Evolutionary conservation across 495 filamentous ascomycete genomes (phyloP), one percentile per base, ranked within the genome.

Genomic region (Halenospora varia): DNA sequence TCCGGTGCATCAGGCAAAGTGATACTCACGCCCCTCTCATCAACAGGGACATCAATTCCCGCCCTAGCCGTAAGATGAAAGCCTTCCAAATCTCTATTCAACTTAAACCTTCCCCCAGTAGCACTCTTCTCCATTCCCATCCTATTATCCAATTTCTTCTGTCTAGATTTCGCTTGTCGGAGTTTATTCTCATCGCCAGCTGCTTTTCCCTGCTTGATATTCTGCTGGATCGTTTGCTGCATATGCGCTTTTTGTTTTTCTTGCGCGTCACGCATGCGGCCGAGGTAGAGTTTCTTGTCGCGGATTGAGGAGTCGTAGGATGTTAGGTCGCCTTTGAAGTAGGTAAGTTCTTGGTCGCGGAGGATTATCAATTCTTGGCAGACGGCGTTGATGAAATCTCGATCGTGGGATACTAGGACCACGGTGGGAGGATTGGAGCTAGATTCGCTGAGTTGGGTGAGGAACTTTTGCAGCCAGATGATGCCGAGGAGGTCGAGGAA

Each of bases 401-500:
- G 79, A 67, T 93, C 89, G 71, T 93, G 90, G 0, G 89, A 89
- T 1, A 93, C 88, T 6, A 93, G 73, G 19, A 95, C 71, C 2
- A 91, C 73, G 2, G 82, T 86, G 13, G 64, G 60, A 15, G 56
- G 60, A 10, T 72, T 75, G 1, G 75, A 57, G 3, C 64, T 55
- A 13, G 71, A 57, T 20, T 74, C 70, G 25, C 65, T 64, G 11
- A 88, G 66, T 25, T 75, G 71, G 35, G 77, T 71, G 19, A 92
- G 80, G 60, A 89, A 85, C 6, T 75, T 77, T 66, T 95, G 83
- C 1, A 95, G 78, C 89, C 89, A 95, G 24, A 93, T 80, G 20
- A 93, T 87, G n/a, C 85, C 85, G 0, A 89, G 76, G 0, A 95
- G 77, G 66, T 95, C 90, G 1, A 93, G 75, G 67, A 88, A 92